These are phyloP conservation scores for Anthracocystis walkeri DNA, from an alignment of 1,284 basidiomycete species.

Conservation along the genomic window DNA sequence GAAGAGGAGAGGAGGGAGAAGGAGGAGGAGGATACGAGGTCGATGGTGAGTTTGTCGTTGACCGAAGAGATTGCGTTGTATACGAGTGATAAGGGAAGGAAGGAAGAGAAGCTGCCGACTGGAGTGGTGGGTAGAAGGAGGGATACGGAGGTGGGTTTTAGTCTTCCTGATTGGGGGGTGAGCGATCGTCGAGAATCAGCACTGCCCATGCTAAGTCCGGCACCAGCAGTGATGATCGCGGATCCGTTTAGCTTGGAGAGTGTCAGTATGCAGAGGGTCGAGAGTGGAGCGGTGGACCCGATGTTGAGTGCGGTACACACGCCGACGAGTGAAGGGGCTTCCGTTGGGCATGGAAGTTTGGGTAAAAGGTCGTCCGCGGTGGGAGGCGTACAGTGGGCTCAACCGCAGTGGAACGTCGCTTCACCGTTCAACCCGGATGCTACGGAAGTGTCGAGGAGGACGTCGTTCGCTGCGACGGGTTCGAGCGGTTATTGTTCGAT, in stretches of 20 bases:
- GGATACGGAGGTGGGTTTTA: neutral
- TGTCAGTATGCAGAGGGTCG: conserved; percentile 21
- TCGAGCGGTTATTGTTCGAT: neutral
- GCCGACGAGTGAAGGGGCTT: conserved; percentile 5
- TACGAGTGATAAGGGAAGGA: conserved; percentile 18
- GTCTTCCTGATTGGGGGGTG: conserved; percentile 31
- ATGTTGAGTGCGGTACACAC: conserved; percentile 7
- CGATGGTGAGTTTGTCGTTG: conserved; percentile 29
- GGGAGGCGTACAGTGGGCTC: neutral
- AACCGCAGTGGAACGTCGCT: conserved; percentile 19
- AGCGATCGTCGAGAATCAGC: no score
- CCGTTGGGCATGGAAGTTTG: conserved; percentile 2
- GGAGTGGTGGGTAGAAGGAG: no score
- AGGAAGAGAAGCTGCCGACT: conserved; percentile 1
- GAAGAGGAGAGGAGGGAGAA: no score
- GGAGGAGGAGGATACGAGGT: conserved; percentile 1
- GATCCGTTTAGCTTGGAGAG: conserved; percentile 17
- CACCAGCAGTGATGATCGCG: conserved; percentile 31
- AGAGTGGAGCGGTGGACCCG: conserved; percentile 33
- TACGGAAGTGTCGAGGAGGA: neutral
- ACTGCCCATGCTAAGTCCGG: neutral
- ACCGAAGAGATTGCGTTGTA: conserved; percentile 50
- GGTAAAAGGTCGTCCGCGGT: neutral
- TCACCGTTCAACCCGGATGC: conserved; percentile 28
- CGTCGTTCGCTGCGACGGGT: neutral